Base-by-base conservation (phyloP, 768 basidiomycete species). In the Boletus huronensis region DNA sequence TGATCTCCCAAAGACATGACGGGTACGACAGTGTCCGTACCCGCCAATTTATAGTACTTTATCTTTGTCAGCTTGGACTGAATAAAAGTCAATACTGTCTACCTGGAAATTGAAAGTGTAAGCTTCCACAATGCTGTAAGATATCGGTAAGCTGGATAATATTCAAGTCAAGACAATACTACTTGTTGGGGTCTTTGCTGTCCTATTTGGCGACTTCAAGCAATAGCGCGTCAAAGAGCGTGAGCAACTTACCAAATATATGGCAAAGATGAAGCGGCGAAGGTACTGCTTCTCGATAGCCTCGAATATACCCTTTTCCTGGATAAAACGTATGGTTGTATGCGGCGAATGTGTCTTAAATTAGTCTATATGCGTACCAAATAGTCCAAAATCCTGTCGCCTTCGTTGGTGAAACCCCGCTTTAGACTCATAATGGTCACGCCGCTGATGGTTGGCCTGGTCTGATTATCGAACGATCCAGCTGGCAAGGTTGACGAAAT, bases 231-330 rank as follows among this genome's bases (percentile, higher is more conserved):
- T 45, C 19, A 11, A 43, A 51, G 25, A 45, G 14, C 3, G 16
- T 13, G 23, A 25, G 14, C 11, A 32, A 71, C 81, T 55, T 52
- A 93, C 93, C 54, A 93, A 72, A 65, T 91, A 93, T 48, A 93
- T 81, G 6, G 85, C 91, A 60, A 93, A 90, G 49, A 93, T 85
- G 68, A 92, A 91, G 62, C 87, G 90, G 45, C 82, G 83, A 43
- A 95, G 80, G 70, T 92, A 95, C 59, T 84, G 85, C 64, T 87
- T 91, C 64, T 90, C 81, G 32, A 95, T 72, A 0, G 93, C 93
- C 55, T 94, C 88, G 58, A 90, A 92, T 40, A 93, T 90, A 0
- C 93, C 93, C 53, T 82, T 75, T 71, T 95, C 92, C 92, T 93
- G 50, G 17, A 44, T 13, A 11, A 57, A 53, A 21, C 19, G 39